phyloP scores from a whole-genome alignment of 78 protist genomes.

The Cavenderia fasciculata region DNA sequence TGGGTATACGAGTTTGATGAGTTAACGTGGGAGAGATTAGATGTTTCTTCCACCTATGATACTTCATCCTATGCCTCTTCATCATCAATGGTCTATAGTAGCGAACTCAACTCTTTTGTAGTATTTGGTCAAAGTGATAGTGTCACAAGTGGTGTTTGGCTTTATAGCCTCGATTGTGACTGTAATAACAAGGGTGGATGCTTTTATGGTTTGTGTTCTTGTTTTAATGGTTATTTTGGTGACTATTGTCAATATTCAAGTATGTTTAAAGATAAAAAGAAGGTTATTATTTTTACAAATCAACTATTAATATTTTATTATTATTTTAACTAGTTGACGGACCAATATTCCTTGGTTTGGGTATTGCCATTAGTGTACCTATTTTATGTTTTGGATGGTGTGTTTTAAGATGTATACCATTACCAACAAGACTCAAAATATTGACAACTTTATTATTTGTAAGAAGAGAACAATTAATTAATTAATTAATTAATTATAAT shows the following conservation, averaged over 20 bases:
- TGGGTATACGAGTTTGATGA: background rate
- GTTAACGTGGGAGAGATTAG: background rate
- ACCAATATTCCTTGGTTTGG: conserved; percentile 29
- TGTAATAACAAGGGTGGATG: conserved; percentile 29
- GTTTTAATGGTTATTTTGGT: conserved; percentile 48
- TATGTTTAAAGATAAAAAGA: background rate
- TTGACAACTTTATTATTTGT: conserved; percentile 1
- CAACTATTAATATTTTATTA: background rate
- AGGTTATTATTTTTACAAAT: background rate
- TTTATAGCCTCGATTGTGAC: background rate
- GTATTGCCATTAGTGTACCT: conserved; percentile 43
- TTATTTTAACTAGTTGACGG: conserved; percentile 17
- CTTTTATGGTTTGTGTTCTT: conserved; percentile 26
- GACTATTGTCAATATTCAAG: conserved; percentile 9
- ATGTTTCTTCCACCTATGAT: background rate
- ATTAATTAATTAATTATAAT: background rate
- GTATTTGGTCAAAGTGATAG: conserved; percentile 5
- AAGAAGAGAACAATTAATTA: background rate
- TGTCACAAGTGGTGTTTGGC: background rate
- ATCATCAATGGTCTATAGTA: background rate
- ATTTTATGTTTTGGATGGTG: conserved; percentile 56
- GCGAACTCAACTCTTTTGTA: background rate
- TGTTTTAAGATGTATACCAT: conserved; percentile 12
- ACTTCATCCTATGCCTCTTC: background rate
- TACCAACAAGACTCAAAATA: conserved; percentile 14